Evolutionary conservation across 768 basidiomycete species (phyloP), one percentile per base, ranked within the genome.

Genomic region (Suillus paluster): DNA sequence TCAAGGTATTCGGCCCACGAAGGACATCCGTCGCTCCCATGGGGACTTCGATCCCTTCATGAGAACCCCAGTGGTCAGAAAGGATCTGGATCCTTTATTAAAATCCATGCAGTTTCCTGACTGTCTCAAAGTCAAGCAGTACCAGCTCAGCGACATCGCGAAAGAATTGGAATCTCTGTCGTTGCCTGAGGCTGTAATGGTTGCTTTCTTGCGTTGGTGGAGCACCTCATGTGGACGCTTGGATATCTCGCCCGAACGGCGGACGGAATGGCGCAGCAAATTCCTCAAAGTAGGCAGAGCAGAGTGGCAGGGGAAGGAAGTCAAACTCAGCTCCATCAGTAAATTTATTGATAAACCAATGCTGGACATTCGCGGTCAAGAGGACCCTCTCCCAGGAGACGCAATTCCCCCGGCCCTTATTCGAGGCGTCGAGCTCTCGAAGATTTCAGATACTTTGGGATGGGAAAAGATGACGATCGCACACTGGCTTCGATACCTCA

Each of bases 171-270:
- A 81, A 6, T 73, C 81, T 0, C 78, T 90, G 10, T 88, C 92
- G 2, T 78, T 98, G 44, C 67, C 73, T 3, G 84, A 90, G 66
- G 73, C 77, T 8, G 92, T 97, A 72, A 88, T 90, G 79, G 74
- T 88, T 21, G 87, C 86, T 3, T 93, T 90, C 71, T 73, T 96
- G 68, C 84, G 84, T 58, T 98, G 95, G 95, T 94, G 94, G 91
- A 77, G 84, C 42, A 66, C 62, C 7, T 68, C 82, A 33, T 62
- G 33, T 19, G 48, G 25, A 19, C 53, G 39, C 30, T 15, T 21
- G 14, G 19, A 17, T n/a, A n/a, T n/a, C n/a, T n/a, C n/a, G n/a
- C n/a, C n/a, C 41, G 41, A 42, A 42, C 17, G 19, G 17, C 41
- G 8, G 5, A 42, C 17, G 19, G 19, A 19, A 8, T 17, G 41